Evolutionary conservation across 2,329 filamentous ascomycete genomes (phyloP).

Genomic region (Fusarium globosum): DNA sequence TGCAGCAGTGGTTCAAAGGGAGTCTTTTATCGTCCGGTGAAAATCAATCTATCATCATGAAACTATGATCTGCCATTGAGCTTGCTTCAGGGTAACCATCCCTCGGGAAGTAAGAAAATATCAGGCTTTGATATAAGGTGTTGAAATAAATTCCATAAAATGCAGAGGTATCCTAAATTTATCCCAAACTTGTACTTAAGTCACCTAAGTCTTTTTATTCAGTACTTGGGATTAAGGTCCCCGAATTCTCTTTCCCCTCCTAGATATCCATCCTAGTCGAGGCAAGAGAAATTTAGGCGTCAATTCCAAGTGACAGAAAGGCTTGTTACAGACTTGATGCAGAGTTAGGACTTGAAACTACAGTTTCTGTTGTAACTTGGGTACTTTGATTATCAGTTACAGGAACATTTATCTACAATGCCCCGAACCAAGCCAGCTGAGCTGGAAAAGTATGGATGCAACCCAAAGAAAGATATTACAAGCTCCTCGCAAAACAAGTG

Average conservation of each 20-base stretch:
- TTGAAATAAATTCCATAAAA: neutral
- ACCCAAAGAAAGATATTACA: neutral
- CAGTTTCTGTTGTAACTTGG: neutral
- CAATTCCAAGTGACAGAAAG: neutral
- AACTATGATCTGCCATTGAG: neutral
- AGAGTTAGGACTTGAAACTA: neutral
- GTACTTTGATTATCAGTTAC: neutral
- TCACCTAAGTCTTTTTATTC: neutral
- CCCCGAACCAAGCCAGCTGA: neutral
- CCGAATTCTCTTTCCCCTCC: neutral
- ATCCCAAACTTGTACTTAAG: neutral
- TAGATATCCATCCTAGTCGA: neutral
- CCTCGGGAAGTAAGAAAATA: neutral
- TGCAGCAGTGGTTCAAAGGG: neutral
- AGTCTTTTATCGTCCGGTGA: neutral
- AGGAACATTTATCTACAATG: too few species aligned
- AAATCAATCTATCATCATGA: neutral
- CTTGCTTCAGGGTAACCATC: neutral
- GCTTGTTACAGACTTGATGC: neutral
- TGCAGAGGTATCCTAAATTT: neutral
- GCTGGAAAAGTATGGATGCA: neutral
- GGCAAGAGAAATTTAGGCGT: neutral
- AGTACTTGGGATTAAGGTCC: neutral
- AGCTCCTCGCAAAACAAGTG: neutral
- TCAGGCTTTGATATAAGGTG: neutral